phyloP scores from a whole-genome alignment of 225 moss, liverwort and hornwort species.

The Pseudoscleropodium purum region DNA sequence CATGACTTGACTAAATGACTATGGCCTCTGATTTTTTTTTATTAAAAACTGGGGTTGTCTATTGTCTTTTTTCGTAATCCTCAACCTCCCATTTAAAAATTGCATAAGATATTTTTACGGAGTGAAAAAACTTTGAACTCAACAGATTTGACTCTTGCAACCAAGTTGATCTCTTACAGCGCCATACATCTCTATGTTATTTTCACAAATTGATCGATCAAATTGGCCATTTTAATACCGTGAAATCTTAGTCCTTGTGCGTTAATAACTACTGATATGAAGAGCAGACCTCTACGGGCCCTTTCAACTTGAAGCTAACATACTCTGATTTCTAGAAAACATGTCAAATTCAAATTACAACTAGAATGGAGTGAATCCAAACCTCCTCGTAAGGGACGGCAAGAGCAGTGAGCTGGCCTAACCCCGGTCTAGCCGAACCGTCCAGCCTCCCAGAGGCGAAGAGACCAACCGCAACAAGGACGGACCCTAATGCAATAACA shows the following conservation, averaged over 20 bases:
- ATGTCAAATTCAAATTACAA: not conserved
- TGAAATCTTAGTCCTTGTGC: not conserved
- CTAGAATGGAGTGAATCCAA: not conserved
- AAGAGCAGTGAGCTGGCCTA: conserved; percentile 43
- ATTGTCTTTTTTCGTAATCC: not conserved
- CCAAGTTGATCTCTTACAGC: not conserved
- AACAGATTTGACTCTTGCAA: not conserved
- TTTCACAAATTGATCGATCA: not conserved
- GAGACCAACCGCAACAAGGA: conserved; percentile 45
- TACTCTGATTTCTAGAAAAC: not conserved
- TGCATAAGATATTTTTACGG: not conserved
- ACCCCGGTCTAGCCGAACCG: conserved; percentile 27
- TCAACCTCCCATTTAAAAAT: not conserved
- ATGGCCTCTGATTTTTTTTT: not conserved
- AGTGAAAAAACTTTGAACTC: not conserved
- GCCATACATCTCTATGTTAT: not conserved
- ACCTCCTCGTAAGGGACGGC: conserved; percentile 64
- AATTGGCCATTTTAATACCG: not conserved
- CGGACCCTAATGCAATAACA: conserved; percentile 36
- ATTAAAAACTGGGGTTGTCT: not conserved
- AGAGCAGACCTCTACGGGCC: not conserved
- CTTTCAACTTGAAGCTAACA: not conserved
- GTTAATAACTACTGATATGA: not conserved
- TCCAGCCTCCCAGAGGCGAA: conserved; percentile 45
- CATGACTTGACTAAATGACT: not conserved